Evolutionary conservation across 2,329 filamentous ascomycete species (phyloP).

Genomic region (Diaporthe citri): DNA sequence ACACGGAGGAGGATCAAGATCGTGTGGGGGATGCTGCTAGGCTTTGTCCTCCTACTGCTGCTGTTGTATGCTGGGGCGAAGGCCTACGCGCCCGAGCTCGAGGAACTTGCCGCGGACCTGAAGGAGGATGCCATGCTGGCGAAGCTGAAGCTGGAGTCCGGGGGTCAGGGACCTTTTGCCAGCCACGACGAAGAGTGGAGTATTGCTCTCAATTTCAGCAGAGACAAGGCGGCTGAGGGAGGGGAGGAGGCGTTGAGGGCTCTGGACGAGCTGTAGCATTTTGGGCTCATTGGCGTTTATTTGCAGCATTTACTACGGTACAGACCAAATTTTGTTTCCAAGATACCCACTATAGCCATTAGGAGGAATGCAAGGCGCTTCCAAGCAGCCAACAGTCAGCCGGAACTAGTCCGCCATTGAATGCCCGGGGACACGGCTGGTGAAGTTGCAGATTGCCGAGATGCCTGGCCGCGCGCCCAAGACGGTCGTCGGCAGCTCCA

Average conservation of each 20-base stretch:
- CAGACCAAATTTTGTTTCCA: not conserved
- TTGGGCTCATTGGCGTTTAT: slow-evolving; percentile 8
- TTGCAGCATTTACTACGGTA: not conserved
- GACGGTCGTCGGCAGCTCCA: slow-evolving; percentile 30
- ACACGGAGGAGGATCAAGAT: slow-evolving; percentile 73
- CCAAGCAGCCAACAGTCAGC: slow-evolving; percentile 11
- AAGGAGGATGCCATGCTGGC: slow-evolving; percentile 32
- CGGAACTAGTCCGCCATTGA: slow-evolving; percentile 2
- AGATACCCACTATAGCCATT: slow-evolving; percentile 24
- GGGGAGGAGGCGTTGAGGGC: slow-evolving; percentile 48
- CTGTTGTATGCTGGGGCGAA: slow-evolving; percentile 54
- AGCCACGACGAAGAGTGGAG: slow-evolving; percentile 44
- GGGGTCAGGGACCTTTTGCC: not conserved
- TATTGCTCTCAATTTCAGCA: slow-evolving; percentile 45
- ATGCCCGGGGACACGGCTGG: not conserved
- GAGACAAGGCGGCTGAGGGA: slow-evolving; percentile 38
- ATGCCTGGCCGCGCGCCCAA: slow-evolving; percentile 7
- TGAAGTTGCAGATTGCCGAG: slow-evolving; percentile 20
- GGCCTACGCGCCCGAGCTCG: slow-evolving; percentile 32
- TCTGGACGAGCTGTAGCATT: slow-evolving; percentile 50
- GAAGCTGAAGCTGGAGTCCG: slow-evolving; percentile 33
- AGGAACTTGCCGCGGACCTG: slow-evolving; percentile 35
- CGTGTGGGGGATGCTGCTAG: slow-evolving; percentile 71
- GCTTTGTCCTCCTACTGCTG: slow-evolving; percentile 61
- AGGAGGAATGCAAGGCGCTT: slow-evolving; percentile 10